phyloP scores from a whole-genome alignment of 108 stramenopile species.

The Nannochloropsis granulata region DNA sequence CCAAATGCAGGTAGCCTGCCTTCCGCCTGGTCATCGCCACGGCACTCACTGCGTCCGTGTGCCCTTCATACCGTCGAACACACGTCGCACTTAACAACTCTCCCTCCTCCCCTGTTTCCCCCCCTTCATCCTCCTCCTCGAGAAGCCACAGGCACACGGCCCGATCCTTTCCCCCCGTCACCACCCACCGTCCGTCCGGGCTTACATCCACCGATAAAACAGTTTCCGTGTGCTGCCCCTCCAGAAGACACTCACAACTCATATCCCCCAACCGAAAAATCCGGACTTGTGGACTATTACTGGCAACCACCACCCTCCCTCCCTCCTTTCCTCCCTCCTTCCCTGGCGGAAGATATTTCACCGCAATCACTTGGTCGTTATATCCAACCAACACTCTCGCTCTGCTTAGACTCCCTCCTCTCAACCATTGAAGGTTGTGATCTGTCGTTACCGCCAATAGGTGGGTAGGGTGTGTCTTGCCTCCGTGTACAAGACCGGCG shows the following conservation, averaged over 20 bases:
- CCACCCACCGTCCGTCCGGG: constrained; percentile 64
- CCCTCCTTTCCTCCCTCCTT: constrained; percentile 17
- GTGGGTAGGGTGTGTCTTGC: background rate
- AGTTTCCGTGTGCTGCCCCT: constrained; percentile 72
- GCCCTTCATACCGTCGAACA: background rate
- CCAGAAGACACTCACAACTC: constrained; percentile 52
- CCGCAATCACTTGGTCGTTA: constrained; percentile 81
- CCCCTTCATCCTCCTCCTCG: background rate
- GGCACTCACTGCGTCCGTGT: constrained; percentile 20
- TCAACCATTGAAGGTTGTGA: constrained; percentile 63
- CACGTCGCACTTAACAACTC: background rate
- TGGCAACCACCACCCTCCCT: constrained; percentile 62
- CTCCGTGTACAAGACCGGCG: background rate
- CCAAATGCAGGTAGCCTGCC: constrained; percentile 55
- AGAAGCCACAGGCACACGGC: constrained; percentile 61
- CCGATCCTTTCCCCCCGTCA: constrained; percentile 78
- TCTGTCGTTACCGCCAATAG: constrained; percentile 73
- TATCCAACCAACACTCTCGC: constrained; percentile 67
- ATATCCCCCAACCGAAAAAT: constrained; percentile 57
- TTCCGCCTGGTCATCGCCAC: background rate
- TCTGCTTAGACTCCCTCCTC: constrained; percentile 11
- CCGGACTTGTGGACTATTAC: constrained; percentile 80
- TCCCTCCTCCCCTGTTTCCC: background rate
- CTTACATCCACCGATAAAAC: constrained; percentile 75
- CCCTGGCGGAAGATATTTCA: constrained; percentile 54